Evolutionary conservation across 139 green algal species (phyloP).

Genomic region (Coelastrella sp.): DNA sequence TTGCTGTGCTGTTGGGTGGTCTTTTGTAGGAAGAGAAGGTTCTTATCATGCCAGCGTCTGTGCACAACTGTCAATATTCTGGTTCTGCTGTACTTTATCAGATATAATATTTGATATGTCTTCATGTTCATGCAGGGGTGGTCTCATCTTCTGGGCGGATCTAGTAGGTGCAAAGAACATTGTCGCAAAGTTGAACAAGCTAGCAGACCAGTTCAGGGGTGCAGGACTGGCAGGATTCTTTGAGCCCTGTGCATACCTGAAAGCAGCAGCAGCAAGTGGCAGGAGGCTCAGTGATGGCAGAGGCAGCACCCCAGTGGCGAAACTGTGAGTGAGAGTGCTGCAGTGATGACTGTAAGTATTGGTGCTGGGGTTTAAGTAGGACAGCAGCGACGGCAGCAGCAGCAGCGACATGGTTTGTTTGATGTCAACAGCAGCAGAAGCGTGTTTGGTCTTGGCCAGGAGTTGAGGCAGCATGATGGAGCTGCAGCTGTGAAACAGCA

Average conservation of each 20-base stretch:
- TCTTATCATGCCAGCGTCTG: too few relatives aligned
- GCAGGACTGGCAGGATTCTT: slow-evolving; percentile 81
- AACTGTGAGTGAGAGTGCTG: background rate
- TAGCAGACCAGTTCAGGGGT: slow-evolving; percentile 59
- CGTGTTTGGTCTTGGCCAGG: too few relatives aligned
- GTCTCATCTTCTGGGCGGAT: slow-evolving; percentile 95
- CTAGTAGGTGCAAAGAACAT: slow-evolving; percentile 76
- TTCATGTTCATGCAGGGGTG: slow-evolving; percentile 62
- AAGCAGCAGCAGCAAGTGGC: slow-evolving; percentile 59
- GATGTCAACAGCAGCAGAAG: too few relatives aligned
- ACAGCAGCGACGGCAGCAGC: background rate
- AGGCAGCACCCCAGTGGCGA: background rate
- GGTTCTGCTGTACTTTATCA: too few relatives aligned
- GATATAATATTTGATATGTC: background rate
- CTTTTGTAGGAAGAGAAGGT: too few relatives aligned
- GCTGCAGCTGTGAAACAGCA: too few relatives aligned
- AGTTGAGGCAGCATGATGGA: too few relatives aligned
- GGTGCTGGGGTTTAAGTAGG: background rate
- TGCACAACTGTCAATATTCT: too few relatives aligned
- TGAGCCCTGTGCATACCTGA: slow-evolving; percentile 88
- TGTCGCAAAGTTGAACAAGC: slow-evolving; percentile 57
- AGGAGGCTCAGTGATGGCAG: slow-evolving; percentile 55
- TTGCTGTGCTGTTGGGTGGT: too few relatives aligned
- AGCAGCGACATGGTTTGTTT: background rate
- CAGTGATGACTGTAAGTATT: background rate